phyloP scores from a whole-genome alignment of 2,329 filamentous ascomycete species.

The Aureobasidium sp. region DNA sequence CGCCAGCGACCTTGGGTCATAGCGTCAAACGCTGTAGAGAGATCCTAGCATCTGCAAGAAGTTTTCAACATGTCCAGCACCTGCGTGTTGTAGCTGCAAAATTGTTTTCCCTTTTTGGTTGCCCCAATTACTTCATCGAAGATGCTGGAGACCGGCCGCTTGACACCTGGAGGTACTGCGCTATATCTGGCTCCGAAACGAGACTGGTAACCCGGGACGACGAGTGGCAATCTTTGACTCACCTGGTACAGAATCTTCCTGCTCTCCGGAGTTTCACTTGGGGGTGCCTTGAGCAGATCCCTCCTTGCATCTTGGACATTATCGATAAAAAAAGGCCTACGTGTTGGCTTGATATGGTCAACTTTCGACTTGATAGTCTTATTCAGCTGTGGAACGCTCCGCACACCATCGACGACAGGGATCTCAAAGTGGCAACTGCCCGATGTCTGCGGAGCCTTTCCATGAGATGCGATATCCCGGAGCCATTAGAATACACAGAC shows the following conservation, averaged over 20 bases:
- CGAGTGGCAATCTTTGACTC: not conserved
- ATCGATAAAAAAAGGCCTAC: not conserved
- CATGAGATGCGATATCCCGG: not conserved
- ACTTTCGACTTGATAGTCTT: not conserved
- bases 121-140: not conserved
- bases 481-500: not conserved
- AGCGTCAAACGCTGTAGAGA: not conserved
- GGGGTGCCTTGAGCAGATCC: not conserved
- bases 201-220: not conserved
- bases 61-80: not conserved
- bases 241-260: not conserved
- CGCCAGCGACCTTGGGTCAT: not conserved
- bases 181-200: no score
- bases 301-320: not conserved
- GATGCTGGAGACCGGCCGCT: not conserved
- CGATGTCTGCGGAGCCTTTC: not conserved
- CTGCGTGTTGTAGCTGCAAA: not conserved
- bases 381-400: not conserved
- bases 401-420: not conserved
- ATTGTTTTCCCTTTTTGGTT: not conserved
- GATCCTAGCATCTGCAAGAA: not conserved
- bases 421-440: not conserved
- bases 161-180: not conserved
- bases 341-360: not conserved
- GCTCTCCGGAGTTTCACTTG: not conserved